Base-by-base conservation (phyloP, 768 basidiomycete genomes). In the Leccinellum rugosiceps region DNA sequence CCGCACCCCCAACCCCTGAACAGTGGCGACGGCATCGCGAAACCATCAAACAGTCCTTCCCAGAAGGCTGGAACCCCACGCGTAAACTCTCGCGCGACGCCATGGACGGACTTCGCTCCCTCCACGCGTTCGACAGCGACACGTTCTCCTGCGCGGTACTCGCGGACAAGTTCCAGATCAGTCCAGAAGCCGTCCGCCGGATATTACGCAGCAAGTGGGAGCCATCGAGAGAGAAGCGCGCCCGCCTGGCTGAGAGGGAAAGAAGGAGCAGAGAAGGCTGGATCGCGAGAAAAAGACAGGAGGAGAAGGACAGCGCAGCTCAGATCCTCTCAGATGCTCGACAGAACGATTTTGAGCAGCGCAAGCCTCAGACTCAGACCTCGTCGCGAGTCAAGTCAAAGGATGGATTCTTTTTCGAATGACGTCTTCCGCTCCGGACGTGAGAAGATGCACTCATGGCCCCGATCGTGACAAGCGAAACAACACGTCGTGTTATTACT, bases 71-170 rank as follows among this genome's bases (percentile, higher is more conserved):
- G 92, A 75, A 78, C 50, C 92, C 92, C 25, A 87, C 87, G 56
- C 85, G 84, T 64, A 91, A 90, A 68, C 68, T 94, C 53, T 90
- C 90, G 14, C 81, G 88, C 54, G 86, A 89, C 64, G 90, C 91
- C 34, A 94, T 94, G 91, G 86, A 87, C 60, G 85, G 86, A 15
- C 71, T 94, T 57, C 83, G 88, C 38, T 78, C 83, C 47, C 76
- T 94, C 55, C 81, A 92, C 68, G 72, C 73, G 41, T 68, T 84
- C 46, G 84, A 93, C 65, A 84, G 86, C 8, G 77, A 76, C 49
- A 80, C 73, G 48, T 92, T 87, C 74, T 80, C 78, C 34, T 87
- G 86, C 13, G 78, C 83, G 26, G 73, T 83, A 1, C 81, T 94
- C n/a, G 85, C 90, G 15, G 81, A 86, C 57, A 81, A 81, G 67